Evolutionary conservation across 164 flowering plant species (phyloP), one percentile per base, ranked within the genome.

Genomic region (Tetrastigma voinierianum): DNA sequence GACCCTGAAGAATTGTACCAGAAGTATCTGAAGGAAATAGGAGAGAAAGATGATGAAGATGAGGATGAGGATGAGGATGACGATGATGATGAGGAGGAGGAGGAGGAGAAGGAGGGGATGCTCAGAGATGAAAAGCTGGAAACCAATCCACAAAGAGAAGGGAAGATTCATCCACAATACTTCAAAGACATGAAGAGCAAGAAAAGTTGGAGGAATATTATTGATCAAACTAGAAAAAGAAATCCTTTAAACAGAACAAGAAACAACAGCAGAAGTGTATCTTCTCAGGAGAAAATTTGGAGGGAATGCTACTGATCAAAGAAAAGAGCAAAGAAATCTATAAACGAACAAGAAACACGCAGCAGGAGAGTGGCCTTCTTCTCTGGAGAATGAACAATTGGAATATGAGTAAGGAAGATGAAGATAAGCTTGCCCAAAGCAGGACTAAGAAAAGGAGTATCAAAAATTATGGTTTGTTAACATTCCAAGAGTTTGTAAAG

Each of bases 401-500:
- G n/a, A 45, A 3, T 17, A 59, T 15, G 23, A 40, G 0, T 46
- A 62, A 10, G 32, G n/a, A 13, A n/a, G n/a, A n/a, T n/a, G n/a
- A n/a, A n/a, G n/a, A n/a, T n/a, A n/a, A n/a, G 4, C 13, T 25
- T 10, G 15, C 16, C n/a, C 4, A 57, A 11, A n/a, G 18, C 18
- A 48, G 23, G 46, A 60, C 17, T 2, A 7, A 40, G n/a, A 49
- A 49, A 57, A 46, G 4, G 11, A 43, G 47, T 8, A 12, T 40
- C 24, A 49, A 58, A 24, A 43, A 59, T 57, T 55, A 43, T 11
- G 17, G 40, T 48, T 24, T 66, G 71, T 32, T 32, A 32, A 76
- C 81, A 3, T 62, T 77, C 48, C 58, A 55, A 47, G 85, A 83
- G 47, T 87, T 72, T 32, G 10, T 83, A 1, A 57, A 17, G 60